These are phyloP conservation scores for Stagonosporopsis vannaccii DNA, from an alignment of 2,329 filamentous ascomycete species.

Conservation along the genomic window DNA sequence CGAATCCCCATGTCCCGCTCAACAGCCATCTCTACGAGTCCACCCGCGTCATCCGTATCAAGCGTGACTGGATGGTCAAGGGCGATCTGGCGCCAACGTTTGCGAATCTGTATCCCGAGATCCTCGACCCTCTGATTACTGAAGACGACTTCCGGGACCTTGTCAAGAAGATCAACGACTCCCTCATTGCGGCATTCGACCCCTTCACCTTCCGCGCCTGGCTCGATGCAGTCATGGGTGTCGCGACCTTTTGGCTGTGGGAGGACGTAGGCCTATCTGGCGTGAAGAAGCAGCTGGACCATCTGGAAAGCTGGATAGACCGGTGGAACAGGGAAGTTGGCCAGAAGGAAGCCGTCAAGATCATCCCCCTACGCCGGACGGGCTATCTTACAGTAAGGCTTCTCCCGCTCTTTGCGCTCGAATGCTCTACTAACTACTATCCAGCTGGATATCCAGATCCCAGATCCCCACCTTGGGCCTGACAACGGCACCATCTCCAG, in stretches of 20 bases:
- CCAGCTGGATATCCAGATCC: constrained; percentile 81
- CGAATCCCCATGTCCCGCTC: constrained; percentile 87
- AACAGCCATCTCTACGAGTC: constrained; percentile 75
- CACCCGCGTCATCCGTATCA: constrained; percentile 90
- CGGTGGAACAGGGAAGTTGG: constrained; percentile 78
- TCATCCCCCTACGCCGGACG: constrained; percentile 80
- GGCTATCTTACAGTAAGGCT: constrained; percentile 81
- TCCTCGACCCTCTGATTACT: constrained; percentile 82
- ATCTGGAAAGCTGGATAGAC: constrained; percentile 82
- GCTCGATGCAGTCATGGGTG: constrained; percentile 78
- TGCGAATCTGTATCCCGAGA: constrained; percentile 94
- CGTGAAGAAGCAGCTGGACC: constrained; percentile 73
- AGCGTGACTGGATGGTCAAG: constrained; percentile 86
- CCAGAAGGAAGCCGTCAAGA: constrained; percentile 69
- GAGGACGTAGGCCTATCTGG: constrained; percentile 84
- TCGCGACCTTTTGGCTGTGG: constrained; percentile 92
- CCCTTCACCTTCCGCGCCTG: constrained; percentile 80
- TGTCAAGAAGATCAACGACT: constrained; percentile 81
- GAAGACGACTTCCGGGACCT: constrained; percentile 87
- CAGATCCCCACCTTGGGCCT: constrained; percentile 73
- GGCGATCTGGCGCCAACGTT: constrained; percentile 93
- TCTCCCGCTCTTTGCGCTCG: background rate
- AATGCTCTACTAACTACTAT: constrained; percentile 8
- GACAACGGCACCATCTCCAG: constrained; percentile 35
- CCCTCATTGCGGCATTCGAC: constrained; percentile 78